Conservation (phyloP, 192 early-diverging fungal species). For the Coemansia sp. region DNA sequence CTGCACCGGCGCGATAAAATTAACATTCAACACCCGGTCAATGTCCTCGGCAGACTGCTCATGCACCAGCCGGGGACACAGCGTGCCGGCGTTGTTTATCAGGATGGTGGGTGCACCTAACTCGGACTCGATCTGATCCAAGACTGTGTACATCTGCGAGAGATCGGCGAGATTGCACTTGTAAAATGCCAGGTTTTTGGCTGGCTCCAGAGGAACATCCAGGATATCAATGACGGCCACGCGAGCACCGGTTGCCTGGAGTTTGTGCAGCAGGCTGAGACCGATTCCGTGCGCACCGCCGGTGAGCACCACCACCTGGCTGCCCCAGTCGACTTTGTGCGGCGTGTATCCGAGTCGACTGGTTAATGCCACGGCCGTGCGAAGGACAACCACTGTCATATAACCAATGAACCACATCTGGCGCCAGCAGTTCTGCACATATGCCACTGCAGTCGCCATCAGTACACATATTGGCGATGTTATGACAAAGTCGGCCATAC, state of each 20-base stretch:
- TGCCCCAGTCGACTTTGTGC: slow-evolving; percentile 21
- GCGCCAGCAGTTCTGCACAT: neutral
- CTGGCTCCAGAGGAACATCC: slow-evolving; percentile 6
- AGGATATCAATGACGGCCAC: slow-evolving; percentile 37
- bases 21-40: slow-evolving; percentile 59
- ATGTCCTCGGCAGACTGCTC: slow-evolving; percentile 61
- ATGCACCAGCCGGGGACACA: slow-evolving; percentile 55
- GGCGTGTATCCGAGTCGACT: no score
- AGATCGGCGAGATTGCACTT: slow-evolving; percentile 32
- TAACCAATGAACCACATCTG: slow-evolving; percentile 13
- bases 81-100: slow-evolving; percentile 78
- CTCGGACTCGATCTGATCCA: slow-evolving; percentile 25
- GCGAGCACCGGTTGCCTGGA: slow-evolving; percentile 9
- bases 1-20: slow-evolving; percentile 67
- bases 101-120: slow-evolving; percentile 72
- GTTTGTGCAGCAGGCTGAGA: slow-evolving; percentile 16
- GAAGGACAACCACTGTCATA: slow-evolving; percentile 5
- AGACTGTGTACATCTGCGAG: slow-evolving; percentile 3
- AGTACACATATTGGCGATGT: slow-evolving; percentile 10
- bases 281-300: slow-evolving; percentile 47
- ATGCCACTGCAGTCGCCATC: slow-evolving; percentile 6
- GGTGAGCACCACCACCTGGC: slow-evolving; percentile 36
- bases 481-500: neutral
- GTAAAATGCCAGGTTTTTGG: slow-evolving; percentile 16
- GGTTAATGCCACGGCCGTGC: neutral